Percentiles rank a stretch among this genome's conserved stretches.
These are phyloP conservation scores for Aquanectria penicillioides DNA, from an alignment of 2,329 filamentous ascomycete species.

Conservation along the genomic window DNA sequence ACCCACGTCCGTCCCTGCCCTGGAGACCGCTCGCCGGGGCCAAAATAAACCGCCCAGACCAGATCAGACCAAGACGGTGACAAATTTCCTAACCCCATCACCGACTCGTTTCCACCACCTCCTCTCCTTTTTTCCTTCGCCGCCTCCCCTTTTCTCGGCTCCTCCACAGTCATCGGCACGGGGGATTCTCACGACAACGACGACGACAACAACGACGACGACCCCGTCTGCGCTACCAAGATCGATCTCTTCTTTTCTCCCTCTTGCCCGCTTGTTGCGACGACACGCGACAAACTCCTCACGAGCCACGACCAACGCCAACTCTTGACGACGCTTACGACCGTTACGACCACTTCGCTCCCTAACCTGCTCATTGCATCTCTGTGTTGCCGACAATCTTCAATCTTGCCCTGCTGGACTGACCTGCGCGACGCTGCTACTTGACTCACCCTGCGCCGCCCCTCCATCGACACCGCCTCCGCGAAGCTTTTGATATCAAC, in stretches of 20 bases:
- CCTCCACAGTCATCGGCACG: too few relatives aligned
- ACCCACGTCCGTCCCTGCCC: neutral
- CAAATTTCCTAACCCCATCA: constrained; percentile 22
- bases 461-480: constrained; percentile 18
- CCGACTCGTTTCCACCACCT: constrained; percentile 7
- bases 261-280: constrained; percentile 26
- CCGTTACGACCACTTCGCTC: constrained; percentile 39
- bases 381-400: neutral
- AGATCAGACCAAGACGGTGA: constrained; percentile 6
- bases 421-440: neutral
- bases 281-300: constrained; percentile 29
- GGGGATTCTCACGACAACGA: too few relatives aligned
- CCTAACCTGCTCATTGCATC: constrained; percentile 10
- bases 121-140: neutral
- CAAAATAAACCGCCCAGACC: constrained; percentile 21
- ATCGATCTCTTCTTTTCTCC: constrained; percentile 8
- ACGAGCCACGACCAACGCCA: constrained; percentile 22
- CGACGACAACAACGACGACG: too few relatives aligned
- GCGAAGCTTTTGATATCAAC: constrained; percentile 5
- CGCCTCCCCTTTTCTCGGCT: constrained; percentile 27
- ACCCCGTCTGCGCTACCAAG: neutral
- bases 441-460: neutral
- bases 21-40: neutral
- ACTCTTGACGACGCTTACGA: constrained; percentile 42
- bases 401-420: constrained; percentile 6